Evolutionary conservation across 768 basidiomycete genomes (phyloP).

Genomic region (Nevesoporus exiguus): DNA sequence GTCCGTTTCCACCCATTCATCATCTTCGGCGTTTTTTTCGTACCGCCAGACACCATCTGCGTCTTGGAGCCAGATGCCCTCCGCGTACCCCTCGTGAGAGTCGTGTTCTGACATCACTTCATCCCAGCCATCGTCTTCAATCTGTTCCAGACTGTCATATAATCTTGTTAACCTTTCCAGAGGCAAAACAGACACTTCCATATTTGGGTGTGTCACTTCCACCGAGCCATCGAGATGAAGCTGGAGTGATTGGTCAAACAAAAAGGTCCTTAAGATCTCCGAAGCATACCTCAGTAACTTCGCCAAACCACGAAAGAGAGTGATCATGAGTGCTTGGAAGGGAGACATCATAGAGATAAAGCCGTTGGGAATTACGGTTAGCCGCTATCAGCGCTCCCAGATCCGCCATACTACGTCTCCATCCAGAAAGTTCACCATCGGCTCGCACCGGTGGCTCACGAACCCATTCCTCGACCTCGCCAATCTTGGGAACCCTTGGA

Average conservation of each 20-base stretch:
- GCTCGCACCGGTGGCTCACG: slow-evolving; percentile 51
- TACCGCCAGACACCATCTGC: slow-evolving; percentile 35
- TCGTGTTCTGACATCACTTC: slow-evolving; percentile 32
- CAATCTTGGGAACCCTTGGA: slow-evolving; percentile 79
- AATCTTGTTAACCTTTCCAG: slow-evolving; percentile 70
- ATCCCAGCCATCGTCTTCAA: slow-evolving; percentile 66
- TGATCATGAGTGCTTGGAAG: slow-evolving; percentile 39
- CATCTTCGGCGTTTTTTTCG: slow-evolving; percentile 29
- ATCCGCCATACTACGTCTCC: slow-evolving; percentile 71
- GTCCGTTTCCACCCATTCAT: slow-evolving; percentile 41
- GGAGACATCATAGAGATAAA: slow-evolving; percentile 41
- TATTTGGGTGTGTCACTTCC: slow-evolving; percentile 68
- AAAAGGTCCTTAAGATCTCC: slow-evolving; percentile 3
- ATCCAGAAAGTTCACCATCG: slow-evolving; percentile 56
- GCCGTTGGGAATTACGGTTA: slow-evolving; percentile 38
- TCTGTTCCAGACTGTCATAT: slow-evolving; percentile 78
- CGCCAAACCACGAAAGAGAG: slow-evolving; percentile 76
- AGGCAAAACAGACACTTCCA: slow-evolving; percentile 46
- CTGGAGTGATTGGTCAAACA: slow-evolving; percentile 35
- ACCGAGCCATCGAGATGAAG: slow-evolving; percentile 72
- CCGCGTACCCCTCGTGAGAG: slow-evolving; percentile 42
- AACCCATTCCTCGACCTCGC: slow-evolving; percentile 81
- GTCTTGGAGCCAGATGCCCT: slow-evolving; percentile 43
- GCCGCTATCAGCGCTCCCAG: slow-evolving; percentile 57
- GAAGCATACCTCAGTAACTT: slow-evolving; percentile 65